phyloP scores from a whole-genome alignment of 176 grass and related monocot species.

The Carex pumila region DNA sequence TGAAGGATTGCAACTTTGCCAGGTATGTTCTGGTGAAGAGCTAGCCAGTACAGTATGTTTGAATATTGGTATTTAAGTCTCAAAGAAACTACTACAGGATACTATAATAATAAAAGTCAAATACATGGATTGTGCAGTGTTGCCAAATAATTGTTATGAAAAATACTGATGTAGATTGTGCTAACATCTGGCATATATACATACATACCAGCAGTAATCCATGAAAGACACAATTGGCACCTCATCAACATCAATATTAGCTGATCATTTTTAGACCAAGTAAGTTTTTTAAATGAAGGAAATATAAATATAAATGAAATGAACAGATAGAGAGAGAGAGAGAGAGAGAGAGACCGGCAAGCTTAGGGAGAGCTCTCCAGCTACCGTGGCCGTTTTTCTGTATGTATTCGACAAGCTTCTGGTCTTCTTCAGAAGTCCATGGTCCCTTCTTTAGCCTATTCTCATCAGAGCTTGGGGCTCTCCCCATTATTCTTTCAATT shows the following conservation, averaged over 20 bases:
- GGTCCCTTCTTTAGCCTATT: constrained; percentile 34
- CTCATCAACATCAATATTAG: not conserved
- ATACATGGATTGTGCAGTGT: not conserved
- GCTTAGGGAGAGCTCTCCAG: constrained; percentile 34
- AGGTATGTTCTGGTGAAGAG: not conserved
- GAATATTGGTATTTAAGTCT: not conserved
- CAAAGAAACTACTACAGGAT: not conserved
- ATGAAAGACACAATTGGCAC: not conserved
- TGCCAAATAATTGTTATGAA: not conserved
- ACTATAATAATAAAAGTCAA: not conserved
- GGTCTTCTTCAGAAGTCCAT: constrained; percentile 38
- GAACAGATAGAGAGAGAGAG: constrained; percentile 9
- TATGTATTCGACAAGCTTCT: constrained; percentile 27
- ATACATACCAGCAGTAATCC: not conserved
- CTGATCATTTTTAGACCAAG: not conserved
- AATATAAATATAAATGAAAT: not conserved
- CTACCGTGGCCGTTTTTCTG: constrained; percentile 31
- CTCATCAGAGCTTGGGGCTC: constrained; percentile 28
- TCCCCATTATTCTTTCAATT: constrained; percentile 17
- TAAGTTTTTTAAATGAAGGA: not conserved
- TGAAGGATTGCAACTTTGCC: not conserved
- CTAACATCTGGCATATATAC: not conserved
- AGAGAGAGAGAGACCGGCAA: constrained; percentile 29
- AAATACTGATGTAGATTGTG: not conserved
- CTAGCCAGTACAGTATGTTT: not conserved